These are phyloP conservation scores for Xylariaceae sp. DNA, from an alignment of 2,329 filamentous ascomycete species.

Conservation along the genomic window DNA sequence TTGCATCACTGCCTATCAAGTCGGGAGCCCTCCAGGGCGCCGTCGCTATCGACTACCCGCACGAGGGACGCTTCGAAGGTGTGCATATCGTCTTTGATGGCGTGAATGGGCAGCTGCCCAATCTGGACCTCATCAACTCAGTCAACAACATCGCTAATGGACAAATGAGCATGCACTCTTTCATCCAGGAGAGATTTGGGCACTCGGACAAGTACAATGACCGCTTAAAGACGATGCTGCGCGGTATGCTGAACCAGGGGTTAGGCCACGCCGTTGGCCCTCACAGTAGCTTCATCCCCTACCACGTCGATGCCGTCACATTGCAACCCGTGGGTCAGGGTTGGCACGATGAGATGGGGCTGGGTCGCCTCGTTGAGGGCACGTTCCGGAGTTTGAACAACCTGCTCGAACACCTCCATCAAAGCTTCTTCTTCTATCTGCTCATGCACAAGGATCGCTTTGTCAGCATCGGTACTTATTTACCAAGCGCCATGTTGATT, in stretches of 20 bases:
- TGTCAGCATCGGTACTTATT: conserved; percentile 96
- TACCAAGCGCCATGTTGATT: conserved; percentile 96
- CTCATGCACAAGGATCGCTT: conserved; percentile 91
- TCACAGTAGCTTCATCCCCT: conserved; percentile 95
- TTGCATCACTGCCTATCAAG: conserved; percentile 84
- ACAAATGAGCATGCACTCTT: conserved; percentile 88
- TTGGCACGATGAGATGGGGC: conserved; percentile 97
- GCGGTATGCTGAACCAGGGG: conserved; percentile 91
- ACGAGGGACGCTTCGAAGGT: conserved; percentile 82
- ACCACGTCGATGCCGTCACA: conserved; percentile 96
- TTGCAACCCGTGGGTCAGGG: conserved; percentile 88
- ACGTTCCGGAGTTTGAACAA: conserved; percentile 95
- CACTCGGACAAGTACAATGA: conserved; percentile 80
- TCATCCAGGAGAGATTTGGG: conserved; percentile 84
- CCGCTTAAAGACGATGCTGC: conserved; percentile 84
- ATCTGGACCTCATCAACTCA: conserved; percentile 94
- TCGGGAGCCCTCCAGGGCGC: conserved; percentile 92
- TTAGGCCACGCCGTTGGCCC: conserved; percentile 88
- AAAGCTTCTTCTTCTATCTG: conserved; percentile 99
- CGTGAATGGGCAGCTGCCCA: conserved; percentile 92
- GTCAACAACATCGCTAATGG: conserved; percentile 85
- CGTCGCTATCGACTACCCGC: conserved; percentile 90
- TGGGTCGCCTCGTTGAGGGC: conserved; percentile 88
- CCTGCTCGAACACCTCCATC: conserved; percentile 92
- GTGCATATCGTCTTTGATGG: conserved; percentile 95